Base-by-base conservation (phyloP, 2,329 filamentous ascomycete genomes). In the Aspergillus sp. region DNA sequence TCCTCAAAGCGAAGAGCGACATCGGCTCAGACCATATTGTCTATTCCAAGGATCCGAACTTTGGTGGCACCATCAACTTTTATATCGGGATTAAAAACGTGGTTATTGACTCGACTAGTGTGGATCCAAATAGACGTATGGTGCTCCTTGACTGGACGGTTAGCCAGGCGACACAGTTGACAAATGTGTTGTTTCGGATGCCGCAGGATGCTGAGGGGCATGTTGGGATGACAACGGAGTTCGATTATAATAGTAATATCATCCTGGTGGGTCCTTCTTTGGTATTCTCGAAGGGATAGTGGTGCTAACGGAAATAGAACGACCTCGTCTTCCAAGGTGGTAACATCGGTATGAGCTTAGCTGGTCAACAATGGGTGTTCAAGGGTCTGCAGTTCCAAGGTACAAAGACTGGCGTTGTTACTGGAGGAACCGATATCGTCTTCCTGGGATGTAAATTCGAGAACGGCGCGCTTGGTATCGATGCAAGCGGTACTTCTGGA, bases 341-440 rank as follows among this genome's bases (percentile, higher is more conserved):
- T 13, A 53, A 49, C 3, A 49, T 65, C 15, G 64, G 62, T 15
- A 65, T 66, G 51, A 56, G 59, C 37, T 52, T 64, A 17, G 59
- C 49, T 35, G 63, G 64, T 12, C 64, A 66, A 43, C 64, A 66
- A 47, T 63, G 62, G 58, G 60, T 63, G 7, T 62, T 67, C 50
- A 81, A 80, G 61, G 63, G 69, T 1, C 62, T 72, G 32, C 77
- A 70, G 57, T 85, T 83, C 66, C 78, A 72, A 49, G 83, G 83
- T 56, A 85, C 82, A 58, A 77, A 75, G 2, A 74, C 72, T 2
- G 62, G 68, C 0, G 71, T 84, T 27, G 69, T 70, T 1, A 72
- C 77, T 41, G 74, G 60, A 1, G 62, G 58, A 7, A 60, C 60
- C 3, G 54, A 59, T 20, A 60, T 61, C 9, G 52, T 61, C 5